phyloP scores from a whole-genome alignment of 257 asterid genomes.

The Paraleonurus japonicus region DNA sequence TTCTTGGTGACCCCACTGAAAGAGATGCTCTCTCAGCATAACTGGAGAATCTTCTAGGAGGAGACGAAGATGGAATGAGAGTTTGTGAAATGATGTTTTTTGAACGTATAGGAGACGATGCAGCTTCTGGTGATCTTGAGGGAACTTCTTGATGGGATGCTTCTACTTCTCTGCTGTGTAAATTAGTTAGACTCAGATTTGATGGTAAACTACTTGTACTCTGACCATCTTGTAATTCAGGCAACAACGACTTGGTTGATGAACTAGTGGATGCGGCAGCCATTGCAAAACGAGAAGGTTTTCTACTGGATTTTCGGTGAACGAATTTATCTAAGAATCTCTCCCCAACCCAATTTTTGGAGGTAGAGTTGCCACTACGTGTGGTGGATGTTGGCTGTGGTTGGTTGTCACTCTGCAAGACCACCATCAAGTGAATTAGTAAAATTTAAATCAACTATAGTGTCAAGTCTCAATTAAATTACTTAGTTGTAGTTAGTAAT shows the following conservation, averaged over 20 bases:
- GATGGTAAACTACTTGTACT: slow-evolving; percentile 44
- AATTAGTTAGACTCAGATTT: slow-evolving; percentile 41
- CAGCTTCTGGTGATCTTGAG: slow-evolving; percentile 44
- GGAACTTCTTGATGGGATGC: slow-evolving; percentile 38
- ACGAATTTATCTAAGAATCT: slow-evolving; percentile 65
- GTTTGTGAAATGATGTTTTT: slow-evolving; percentile 43
- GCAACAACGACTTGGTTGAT: slow-evolving; percentile 44
- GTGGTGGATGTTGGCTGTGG: slow-evolving; percentile 51
- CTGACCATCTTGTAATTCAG: slow-evolving; percentile 55
- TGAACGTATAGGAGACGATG: slow-evolving; percentile 45
- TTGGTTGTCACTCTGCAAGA: slow-evolving; percentile 57
- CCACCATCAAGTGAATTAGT: neutral
- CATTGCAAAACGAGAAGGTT: slow-evolving; percentile 69
- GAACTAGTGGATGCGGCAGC: slow-evolving; percentile 43
- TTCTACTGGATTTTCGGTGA: slow-evolving; percentile 58
- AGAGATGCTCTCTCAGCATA: slow-evolving; percentile 72
- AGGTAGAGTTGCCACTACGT: slow-evolving; percentile 45
- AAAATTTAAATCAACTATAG: neutral
- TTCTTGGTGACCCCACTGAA: slow-evolving; percentile 68
- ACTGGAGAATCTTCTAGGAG: slow-evolving; percentile 62
- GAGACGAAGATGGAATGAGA: slow-evolving; percentile 48
- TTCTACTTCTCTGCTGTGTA: slow-evolving; percentile 40
- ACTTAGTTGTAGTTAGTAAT: neutral
- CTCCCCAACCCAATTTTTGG: slow-evolving; percentile 91
- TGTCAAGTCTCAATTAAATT: neutral